A percentile compares a stretch with the other conserved stretches of the same genome.
These are phyloP conservation scores for Cardiosporidium cionae DNA, from an alignment of 169 alveolate species.

Conservation along the genomic window DNA sequence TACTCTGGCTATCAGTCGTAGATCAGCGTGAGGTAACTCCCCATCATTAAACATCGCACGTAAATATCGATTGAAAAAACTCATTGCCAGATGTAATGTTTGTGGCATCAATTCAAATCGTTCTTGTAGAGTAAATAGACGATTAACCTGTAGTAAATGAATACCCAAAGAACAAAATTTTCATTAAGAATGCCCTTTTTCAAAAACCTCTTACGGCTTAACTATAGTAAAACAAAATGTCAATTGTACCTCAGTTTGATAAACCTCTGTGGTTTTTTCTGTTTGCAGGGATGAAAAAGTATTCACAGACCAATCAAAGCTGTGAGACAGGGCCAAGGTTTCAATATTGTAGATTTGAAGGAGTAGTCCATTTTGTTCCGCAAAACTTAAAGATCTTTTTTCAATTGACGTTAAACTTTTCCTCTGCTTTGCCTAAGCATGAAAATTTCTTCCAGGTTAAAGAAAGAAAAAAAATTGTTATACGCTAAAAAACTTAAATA, in stretches of 20 bases:
- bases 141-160: conserved; percentile 56
- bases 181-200: background rate
- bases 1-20: background rate
- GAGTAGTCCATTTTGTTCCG: too few species aligned
- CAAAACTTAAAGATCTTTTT: too few species aligned
- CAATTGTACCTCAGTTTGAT: background rate
- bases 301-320: too few species aligned
- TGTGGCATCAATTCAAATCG: background rate
- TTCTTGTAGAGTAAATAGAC: conserved; percentile 27
- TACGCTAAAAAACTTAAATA: too few species aligned
- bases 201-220: background rate
- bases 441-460: too few species aligned
- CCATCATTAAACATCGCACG: background rate
- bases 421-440: too few species aligned
- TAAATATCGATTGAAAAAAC: background rate
- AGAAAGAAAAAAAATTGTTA: too few species aligned
- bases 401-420: too few species aligned
- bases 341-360: too few species aligned
- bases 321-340: too few species aligned
- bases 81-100: background rate
- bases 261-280: background rate
- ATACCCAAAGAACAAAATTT: background rate
- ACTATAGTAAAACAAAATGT: background rate
- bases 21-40: too few species aligned
- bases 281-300: background rate